These are phyloP conservation scores for Boletus semigastroideus DNA, from an alignment of 1,284 basidiomycete genomes.

Conservation along the genomic window DNA sequence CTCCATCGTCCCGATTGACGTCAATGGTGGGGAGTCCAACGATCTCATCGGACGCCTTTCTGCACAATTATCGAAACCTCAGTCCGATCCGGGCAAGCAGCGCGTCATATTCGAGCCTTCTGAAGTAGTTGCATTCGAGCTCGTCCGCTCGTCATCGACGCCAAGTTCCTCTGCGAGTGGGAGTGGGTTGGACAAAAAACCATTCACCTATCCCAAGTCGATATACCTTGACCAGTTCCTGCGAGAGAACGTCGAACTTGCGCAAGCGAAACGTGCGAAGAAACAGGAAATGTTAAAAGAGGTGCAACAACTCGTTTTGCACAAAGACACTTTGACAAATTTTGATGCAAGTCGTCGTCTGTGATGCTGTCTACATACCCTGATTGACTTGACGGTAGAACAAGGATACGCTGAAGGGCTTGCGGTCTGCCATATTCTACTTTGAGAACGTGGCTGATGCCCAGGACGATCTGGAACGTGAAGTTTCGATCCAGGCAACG, in stretches of 20 bases:
- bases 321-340: constrained; percentile 48
- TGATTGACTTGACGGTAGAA: constrained; percentile 40
- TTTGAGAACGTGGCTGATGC: constrained; percentile 63
- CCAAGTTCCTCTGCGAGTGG: constrained; percentile 9
- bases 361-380: neutral
- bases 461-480: constrained; percentile 47
- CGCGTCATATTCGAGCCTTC: constrained; percentile 61
- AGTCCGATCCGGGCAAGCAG: constrained; percentile 32
- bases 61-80: constrained; percentile 41
- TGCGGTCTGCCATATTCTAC: constrained; percentile 63
- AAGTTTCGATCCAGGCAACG: constrained; percentile 42
- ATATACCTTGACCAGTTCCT: constrained; percentile 74
- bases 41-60: constrained; percentile 62
- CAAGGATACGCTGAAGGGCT: constrained; percentile 57
- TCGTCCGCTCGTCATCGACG: constrained; percentile 33
- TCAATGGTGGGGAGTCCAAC: constrained; percentile 41
- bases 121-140: constrained; percentile 60
- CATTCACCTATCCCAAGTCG: constrained; percentile 59
- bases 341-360: constrained; percentile 49
- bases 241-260: constrained; percentile 51
- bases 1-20: constrained; percentile 41
- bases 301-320: constrained; percentile 44
- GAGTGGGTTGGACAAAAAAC: constrained; percentile 39
- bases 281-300: constrained; percentile 50
- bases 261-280: constrained; percentile 45